Evolutionary conservation across 2,329 filamentous ascomycete species (phyloP).

Genomic region (Cordyceps farinosa): DNA sequence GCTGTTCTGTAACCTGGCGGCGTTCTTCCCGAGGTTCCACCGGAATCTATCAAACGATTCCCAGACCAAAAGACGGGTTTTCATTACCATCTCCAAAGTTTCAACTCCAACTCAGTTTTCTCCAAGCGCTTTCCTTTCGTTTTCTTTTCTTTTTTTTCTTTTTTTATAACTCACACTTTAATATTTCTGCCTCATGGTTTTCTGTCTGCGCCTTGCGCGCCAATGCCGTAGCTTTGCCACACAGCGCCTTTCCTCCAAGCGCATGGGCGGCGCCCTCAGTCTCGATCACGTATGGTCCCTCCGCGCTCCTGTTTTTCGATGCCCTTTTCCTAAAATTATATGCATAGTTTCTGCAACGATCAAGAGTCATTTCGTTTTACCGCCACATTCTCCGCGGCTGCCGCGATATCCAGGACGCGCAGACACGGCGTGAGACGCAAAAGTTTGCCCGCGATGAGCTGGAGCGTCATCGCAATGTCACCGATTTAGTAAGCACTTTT

Average conservation of each 20-base stretch:
- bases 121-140: background rate
- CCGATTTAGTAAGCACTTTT: constrained; percentile 47
- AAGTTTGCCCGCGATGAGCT: constrained; percentile 58
- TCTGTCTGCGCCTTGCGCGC: background rate
- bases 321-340: background rate
- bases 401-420: constrained; percentile 46
- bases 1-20: background rate
- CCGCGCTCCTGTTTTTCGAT: background rate
- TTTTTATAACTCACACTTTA: background rate
- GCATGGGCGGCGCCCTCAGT: constrained; percentile 42
- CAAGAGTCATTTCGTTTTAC: constrained; percentile 54
- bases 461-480: constrained; percentile 54
- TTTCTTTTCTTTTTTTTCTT: background rate
- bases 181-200: background rate
- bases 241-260: constrained; percentile 16
- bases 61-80: background rate
- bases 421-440: constrained; percentile 52
- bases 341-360: constrained; percentile 53
- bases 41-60: background rate
- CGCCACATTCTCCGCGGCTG: constrained; percentile 55
- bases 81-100: background rate
- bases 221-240: constrained; percentile 16
- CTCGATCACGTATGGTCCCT: constrained; percentile 53
- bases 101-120: background rate
- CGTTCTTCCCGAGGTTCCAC: constrained; percentile 12